Evolutionary conservation across 2,329 filamentous ascomycete genomes (phyloP).

Genomic region (Ascochyta koolunga): DNA sequence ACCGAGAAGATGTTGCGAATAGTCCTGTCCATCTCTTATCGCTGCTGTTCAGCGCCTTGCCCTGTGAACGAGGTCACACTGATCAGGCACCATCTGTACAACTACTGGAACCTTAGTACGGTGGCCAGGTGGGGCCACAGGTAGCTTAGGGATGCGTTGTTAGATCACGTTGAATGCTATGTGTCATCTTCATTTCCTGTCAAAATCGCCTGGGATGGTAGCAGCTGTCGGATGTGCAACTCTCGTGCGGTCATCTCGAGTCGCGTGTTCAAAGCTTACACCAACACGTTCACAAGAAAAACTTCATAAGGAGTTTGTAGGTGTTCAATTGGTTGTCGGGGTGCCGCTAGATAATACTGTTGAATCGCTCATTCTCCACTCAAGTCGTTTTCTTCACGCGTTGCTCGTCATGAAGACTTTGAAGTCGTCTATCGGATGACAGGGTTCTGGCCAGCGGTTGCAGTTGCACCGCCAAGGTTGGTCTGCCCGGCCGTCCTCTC

Average conservation of each 20-base stretch:
- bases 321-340: slow-evolving; percentile 8
- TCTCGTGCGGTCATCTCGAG: slow-evolving; percentile 25
- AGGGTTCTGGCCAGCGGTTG: slow-evolving; percentile 17
- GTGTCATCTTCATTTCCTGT: slow-evolving; percentile 30
- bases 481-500: slow-evolving; percentile 27
- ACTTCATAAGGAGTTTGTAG: not conserved
- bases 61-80: slow-evolving; percentile 41
- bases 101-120: slow-evolving; percentile 25
- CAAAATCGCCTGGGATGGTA: not conserved
- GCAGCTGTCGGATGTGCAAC: slow-evolving; percentile 11
- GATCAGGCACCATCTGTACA: slow-evolving; percentile 41
- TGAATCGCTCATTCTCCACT: slow-evolving; percentile 4
- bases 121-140: slow-evolving; percentile 28
- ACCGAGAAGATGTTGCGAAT: not conserved
- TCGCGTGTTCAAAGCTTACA: slow-evolving; percentile 7
- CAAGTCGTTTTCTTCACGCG: not conserved
- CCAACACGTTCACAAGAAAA: slow-evolving; percentile 3
- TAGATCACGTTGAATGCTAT: slow-evolving; percentile 38
- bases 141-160: slow-evolving; percentile 27
- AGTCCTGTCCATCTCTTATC: slow-evolving; percentile 29
- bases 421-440: slow-evolving; percentile 10
- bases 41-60: slow-evolving; percentile 22
- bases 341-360: not conserved
- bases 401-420: slow-evolving; percentile 1
- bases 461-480: slow-evolving; percentile 5